Percentiles rank a stretch among this genome's conserved stretches.
These are phyloP conservation scores for Hanseniaspora hatyaiensis DNA, from an alignment of 805 yeast genomes.

Conservation along the genomic window DNA sequence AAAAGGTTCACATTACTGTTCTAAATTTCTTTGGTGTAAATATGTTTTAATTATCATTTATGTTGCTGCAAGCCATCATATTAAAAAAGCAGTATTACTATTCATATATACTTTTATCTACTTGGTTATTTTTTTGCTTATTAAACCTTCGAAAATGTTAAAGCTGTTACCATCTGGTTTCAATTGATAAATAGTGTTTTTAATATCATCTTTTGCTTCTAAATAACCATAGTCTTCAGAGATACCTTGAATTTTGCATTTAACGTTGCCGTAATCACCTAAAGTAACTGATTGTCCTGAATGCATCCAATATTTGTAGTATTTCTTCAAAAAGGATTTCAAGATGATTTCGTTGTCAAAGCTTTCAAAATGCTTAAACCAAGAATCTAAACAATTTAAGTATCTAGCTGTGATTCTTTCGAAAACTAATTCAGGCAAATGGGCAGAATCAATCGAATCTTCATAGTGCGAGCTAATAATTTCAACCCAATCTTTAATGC, in stretches of 20 bases:
- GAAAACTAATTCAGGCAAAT: slow-evolving; percentile 36
- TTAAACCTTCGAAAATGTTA: slow-evolving; percentile 83
- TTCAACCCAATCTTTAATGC: slow-evolving; percentile 59
- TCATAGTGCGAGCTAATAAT: slow-evolving; percentile 41
- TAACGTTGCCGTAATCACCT: slow-evolving; percentile 39
- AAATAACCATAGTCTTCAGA: slow-evolving; percentile 75
- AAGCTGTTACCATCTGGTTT: slow-evolving; percentile 98
- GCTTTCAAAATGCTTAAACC: slow-evolving; percentile 43
- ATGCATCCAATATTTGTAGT: slow-evolving; percentile 83
- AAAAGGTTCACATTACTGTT: slow-evolving; percentile 58
- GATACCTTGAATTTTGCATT: slow-evolving; percentile 67
- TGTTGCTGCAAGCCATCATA: no score
- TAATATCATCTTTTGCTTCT: slow-evolving; percentile 46
- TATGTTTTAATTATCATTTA: no score
- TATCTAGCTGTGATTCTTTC: slow-evolving; percentile 47
- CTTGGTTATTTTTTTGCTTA: slow-evolving; percentile 41
- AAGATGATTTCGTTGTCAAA: slow-evolving; percentile 43
- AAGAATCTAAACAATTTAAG: slow-evolving; percentile 51
- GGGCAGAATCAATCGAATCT: slow-evolving; percentile 28
- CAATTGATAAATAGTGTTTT: slow-evolving; percentile 51
- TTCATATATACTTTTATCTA: background rate
- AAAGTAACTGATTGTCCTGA: slow-evolving; percentile 58
- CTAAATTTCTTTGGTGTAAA: no score
- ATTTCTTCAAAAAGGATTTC: slow-evolving; percentile 49
- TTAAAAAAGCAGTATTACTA: no score